phyloP scores from a whole-genome alignment of 2,329 filamentous ascomycete species.

The Aureobasidium sp. region DNA sequence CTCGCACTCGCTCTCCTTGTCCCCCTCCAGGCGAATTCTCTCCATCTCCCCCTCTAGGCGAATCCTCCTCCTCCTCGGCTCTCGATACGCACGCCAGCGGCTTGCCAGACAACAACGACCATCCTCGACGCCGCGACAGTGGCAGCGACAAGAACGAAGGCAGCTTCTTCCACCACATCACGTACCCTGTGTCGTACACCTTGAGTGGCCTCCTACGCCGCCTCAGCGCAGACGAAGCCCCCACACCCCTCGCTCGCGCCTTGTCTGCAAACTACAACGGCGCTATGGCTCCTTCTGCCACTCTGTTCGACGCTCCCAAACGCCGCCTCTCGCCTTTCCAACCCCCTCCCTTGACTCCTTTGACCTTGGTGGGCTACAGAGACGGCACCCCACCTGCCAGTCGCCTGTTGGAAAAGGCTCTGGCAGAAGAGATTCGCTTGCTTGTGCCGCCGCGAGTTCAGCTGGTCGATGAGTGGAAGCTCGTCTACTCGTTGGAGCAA shows the following conservation, averaged over 20 bases:
- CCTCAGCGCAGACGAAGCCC: slow-evolving; percentile 36
- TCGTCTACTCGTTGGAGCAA: slow-evolving; percentile 84
- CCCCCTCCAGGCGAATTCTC: background rate
- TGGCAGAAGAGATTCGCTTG: slow-evolving; percentile 89
- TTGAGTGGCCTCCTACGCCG: slow-evolving; percentile 39
- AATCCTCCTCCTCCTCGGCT: background rate
- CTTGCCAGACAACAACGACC: background rate
- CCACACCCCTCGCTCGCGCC: slow-evolving; percentile 27
- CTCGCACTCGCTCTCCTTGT: background rate
- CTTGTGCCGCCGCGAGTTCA: slow-evolving; percentile 80
- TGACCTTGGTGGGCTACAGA: slow-evolving; percentile 60
- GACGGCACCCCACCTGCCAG: slow-evolving; percentile 50
- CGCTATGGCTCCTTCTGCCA: slow-evolving; percentile 28
- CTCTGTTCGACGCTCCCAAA: slow-evolving; percentile 50
- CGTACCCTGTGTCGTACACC: slow-evolving; percentile 41
- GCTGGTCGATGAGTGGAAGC: slow-evolving; percentile 75
- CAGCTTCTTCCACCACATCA: slow-evolving; percentile 35
- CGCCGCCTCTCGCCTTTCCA: slow-evolving; percentile 71
- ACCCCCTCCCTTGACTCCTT: slow-evolving; percentile 76
- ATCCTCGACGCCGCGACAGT: background rate
- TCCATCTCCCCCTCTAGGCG: background rate
- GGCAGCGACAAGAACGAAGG: background rate
- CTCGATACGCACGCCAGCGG: background rate
- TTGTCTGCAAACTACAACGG: slow-evolving; percentile 32
- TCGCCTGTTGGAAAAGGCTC: slow-evolving; percentile 57